Base-by-base conservation (phyloP, 495 filamentous ascomycete species). In the Tuber microsphaerosporum region DNA sequence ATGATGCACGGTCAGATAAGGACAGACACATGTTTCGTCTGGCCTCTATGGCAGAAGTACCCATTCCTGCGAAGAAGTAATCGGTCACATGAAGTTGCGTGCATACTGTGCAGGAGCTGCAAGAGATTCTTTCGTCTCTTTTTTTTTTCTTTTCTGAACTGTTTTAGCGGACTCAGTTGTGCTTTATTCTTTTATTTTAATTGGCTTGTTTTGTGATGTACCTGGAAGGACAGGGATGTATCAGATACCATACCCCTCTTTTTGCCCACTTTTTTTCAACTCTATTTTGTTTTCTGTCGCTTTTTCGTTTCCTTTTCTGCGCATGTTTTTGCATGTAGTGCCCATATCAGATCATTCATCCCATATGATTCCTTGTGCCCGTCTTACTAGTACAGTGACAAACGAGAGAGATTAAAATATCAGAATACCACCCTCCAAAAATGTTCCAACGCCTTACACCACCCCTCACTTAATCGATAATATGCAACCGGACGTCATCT, bases 1-100 rank as follows among this genome's bases (percentile, higher is more conserved):
- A 82, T n/a, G 81, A 82, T 82, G 81, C 77, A 71, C 75, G 75
- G 70, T 79, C 78, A 45, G 80, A 82, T 71, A 80, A 77, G 75
- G 80, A 82, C 72, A 76, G 81, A 71, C 81, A 82, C 73, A 82
- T 82, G 81, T 82, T 82, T 75, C 81, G 81, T 71, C 78, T 82
- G 75, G 81, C 81, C 76, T 74, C 80, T 10, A 82, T 82, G 81
- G 80, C 80, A n/a, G 81, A 82, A 74, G 72, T 77, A 42, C 81
- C 81, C 31, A 82, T 82, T 75, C 73, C 80, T 56, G 81, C 73
- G 10, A 68, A 75, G 26, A 74, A 81, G 75, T 79, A 79, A 76
- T 61, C 45, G 71, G 74, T 71, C 70, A 71, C 70, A 42, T 65
- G 56, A 31, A 5, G 56, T 61, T 61, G n/a, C 2, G 56, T 6